Evolutionary conservation across 2,329 filamentous ascomycete genomes (phyloP), one percentile per base, ranked within the genome.

Genomic region (Colletotrichum horii): DNA sequence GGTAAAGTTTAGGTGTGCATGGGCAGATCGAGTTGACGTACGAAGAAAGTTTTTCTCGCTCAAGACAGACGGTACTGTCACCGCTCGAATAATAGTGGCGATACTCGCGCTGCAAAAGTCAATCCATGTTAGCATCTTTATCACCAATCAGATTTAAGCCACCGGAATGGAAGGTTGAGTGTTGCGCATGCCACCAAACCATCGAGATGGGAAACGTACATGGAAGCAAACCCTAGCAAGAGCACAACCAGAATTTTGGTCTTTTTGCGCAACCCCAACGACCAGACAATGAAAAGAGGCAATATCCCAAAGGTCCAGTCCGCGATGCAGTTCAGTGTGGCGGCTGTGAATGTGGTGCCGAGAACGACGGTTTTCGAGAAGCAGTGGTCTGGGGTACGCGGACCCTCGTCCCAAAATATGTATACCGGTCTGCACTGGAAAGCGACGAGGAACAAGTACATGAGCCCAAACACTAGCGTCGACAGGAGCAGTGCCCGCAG

Each of bases 51-150:
- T 87, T 52, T 78, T 74, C 22, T 82, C 81, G 11, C 83, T 79
- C 28, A 80, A 79, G 11, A 88, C 76, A 4, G 80, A 76, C 32
- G 82, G 77, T 43, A 87, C 83, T 74, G 86, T 88, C 1, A 84
- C 82, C 65, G 87, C 84, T 3, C 86, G 85, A 16, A 88, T 83
- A 60, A 88, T 84, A 3, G 86, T 87, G 8, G 85, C 86, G 43
- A 83, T 83, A 26, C 72, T 62, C 11, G 68, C 68, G 28, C 72
- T 71, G 16, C 5, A 32, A 61, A 48, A 16, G n/a, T 52, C 34
- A 36, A 43, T 32, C 19, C 34, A 11, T 38, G 52, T 62, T 3
- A 56, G 36, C 9, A 36, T 14, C 60, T 15, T 22, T 7, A 12
- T 61, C 12, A 3, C n/a, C 8, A 28, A 43, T 34, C 26, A 43